Percentiles rank a stretch among this genome's conserved stretches.
These are phyloP conservation scores for Rosa rugosa DNA, from an alignment of 306 rosid species.

Conservation along the genomic window DNA sequence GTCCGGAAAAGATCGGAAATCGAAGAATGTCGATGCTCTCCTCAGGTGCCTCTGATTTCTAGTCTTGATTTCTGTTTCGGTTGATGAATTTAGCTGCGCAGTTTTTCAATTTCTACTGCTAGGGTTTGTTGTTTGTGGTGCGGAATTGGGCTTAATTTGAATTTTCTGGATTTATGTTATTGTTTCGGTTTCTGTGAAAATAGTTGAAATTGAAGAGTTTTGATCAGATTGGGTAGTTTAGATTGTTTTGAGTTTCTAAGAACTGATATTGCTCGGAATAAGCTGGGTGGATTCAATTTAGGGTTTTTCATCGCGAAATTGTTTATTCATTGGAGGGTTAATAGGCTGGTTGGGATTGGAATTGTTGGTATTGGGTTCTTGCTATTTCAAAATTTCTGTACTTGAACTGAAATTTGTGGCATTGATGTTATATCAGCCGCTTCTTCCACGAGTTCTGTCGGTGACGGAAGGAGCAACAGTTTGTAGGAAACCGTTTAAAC, in stretches of 20 bases:
- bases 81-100: background rate
- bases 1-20: slow-evolving; percentile 52
- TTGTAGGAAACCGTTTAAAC: slow-evolving; percentile 89
- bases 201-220: background rate
- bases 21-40: slow-evolving; percentile 82
- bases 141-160: background rate
- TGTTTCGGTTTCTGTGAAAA: slow-evolving; percentile 4
- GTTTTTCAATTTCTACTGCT: background rate
- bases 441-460: slow-evolving; percentile 82
- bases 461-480: slow-evolving; percentile 61
- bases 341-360: too few species aligned
- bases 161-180: background rate
- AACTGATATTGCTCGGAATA: background rate
- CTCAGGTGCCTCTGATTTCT: slow-evolving; percentile 42
- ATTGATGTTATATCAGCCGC: slow-evolving; percentile 34
- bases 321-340: background rate
- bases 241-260: background rate
- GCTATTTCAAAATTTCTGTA: background rate
- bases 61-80: background rate
- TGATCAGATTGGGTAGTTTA: background rate
- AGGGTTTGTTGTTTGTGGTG: too few species aligned
- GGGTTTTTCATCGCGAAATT: background rate
- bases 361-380: too few species aligned
- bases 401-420: slow-evolving; percentile 12
- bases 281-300: background rate